Conservation (phyloP, 352 stramenopile genomes). For the Globisporangium parvum region DNA sequence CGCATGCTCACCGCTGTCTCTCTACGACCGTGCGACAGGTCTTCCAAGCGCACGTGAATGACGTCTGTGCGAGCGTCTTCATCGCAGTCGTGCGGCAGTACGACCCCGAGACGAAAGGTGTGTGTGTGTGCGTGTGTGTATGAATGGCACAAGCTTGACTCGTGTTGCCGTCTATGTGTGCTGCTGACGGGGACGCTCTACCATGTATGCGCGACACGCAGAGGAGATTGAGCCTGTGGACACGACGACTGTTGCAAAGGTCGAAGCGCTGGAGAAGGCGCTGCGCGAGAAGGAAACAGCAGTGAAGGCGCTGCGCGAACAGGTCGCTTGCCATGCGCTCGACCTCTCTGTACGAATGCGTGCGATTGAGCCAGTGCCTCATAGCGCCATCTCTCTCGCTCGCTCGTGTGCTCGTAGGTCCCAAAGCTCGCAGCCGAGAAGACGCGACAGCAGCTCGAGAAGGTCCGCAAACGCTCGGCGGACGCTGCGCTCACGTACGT, state of each 20-base stretch:
- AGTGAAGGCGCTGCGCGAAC: slow-evolving; percentile 52
- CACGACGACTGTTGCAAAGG: slow-evolving; percentile 26
- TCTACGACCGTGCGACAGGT: slow-evolving; percentile 18
- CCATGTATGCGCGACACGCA: slow-evolving; percentile 6
- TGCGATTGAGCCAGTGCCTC: background rate
- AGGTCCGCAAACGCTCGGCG: slow-evolving; percentile 46
- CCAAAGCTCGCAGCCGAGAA: slow-evolving; percentile 44
- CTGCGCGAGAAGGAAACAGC: slow-evolving; percentile 47
- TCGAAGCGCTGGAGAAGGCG: slow-evolving; percentile 41
- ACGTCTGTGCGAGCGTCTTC: slow-evolving; percentile 72
- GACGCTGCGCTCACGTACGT: slow-evolving; percentile 44
- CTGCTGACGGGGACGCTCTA: background rate
- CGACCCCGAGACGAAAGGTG: slow-evolving; percentile 58
- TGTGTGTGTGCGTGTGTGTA: background rate
- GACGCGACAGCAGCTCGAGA: slow-evolving; percentile 41
- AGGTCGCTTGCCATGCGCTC: slow-evolving; percentile 14
- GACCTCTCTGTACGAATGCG: background rate
- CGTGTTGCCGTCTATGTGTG: too few species aligned
- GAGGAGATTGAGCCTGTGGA: slow-evolving; percentile 64
- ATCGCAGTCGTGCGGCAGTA: slow-evolving; percentile 60
- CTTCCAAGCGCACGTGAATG: slow-evolving; percentile 67
- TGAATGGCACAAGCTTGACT: too few species aligned
- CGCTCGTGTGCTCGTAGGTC: slow-evolving; percentile 22
- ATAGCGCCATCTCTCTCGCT: background rate
- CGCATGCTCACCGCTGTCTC: background rate